A percentile compares a stretch with the other conserved stretches of the same genome.
Conservation (phyloP, 2,329 filamentous ascomycete genomes). For the Pseudogymnoascus sp. region DNA sequence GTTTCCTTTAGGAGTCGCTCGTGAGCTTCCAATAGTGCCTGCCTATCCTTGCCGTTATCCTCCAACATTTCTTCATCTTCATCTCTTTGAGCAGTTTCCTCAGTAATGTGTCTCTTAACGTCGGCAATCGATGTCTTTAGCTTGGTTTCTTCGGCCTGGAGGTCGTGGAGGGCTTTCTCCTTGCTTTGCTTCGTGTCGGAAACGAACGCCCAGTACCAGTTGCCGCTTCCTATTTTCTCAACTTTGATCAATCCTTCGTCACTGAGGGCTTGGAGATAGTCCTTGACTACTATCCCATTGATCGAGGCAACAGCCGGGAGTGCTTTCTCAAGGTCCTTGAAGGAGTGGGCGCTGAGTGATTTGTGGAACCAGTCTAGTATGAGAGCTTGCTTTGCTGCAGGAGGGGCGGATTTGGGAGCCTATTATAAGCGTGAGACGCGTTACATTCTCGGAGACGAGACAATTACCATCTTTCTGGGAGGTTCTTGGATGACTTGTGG, state of each 20-base stretch:
- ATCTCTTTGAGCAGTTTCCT: slow-evolving; percentile 29
- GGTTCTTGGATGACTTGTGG: background rate
- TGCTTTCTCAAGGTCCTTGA: slow-evolving; percentile 61
- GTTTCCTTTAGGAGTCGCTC: slow-evolving; percentile 23
- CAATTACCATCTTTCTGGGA: background rate
- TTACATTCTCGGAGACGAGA: background rate
- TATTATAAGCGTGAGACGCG: slow-evolving; percentile 12
- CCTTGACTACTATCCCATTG: slow-evolving; percentile 60
- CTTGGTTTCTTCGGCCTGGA: slow-evolving; percentile 31
- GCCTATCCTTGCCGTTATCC: slow-evolving; percentile 22
- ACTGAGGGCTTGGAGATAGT: slow-evolving; percentile 54
- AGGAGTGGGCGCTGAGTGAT: slow-evolving; percentile 52
- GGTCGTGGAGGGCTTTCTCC: slow-evolving; percentile 29
- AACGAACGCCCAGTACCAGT: slow-evolving; percentile 65
- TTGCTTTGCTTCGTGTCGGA: slow-evolving; percentile 46
- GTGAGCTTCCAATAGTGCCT: slow-evolving; percentile 23
- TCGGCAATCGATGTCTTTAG: slow-evolving; percentile 27
- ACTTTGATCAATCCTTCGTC: slow-evolving; percentile 56
- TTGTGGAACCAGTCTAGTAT: slow-evolving; percentile 53
- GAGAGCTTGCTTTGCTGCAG: slow-evolving; percentile 48
- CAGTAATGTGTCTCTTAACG: slow-evolving; percentile 28
- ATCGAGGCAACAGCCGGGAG: slow-evolving; percentile 55
- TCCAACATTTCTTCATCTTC: slow-evolving; percentile 28
- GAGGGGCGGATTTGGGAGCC: slow-evolving; percentile 48
- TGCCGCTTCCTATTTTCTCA: slow-evolving; percentile 63